phyloP scores from a whole-genome alignment of 2,329 filamentous ascomycete genomes.

The Colletotrichum shisoi region DNA sequence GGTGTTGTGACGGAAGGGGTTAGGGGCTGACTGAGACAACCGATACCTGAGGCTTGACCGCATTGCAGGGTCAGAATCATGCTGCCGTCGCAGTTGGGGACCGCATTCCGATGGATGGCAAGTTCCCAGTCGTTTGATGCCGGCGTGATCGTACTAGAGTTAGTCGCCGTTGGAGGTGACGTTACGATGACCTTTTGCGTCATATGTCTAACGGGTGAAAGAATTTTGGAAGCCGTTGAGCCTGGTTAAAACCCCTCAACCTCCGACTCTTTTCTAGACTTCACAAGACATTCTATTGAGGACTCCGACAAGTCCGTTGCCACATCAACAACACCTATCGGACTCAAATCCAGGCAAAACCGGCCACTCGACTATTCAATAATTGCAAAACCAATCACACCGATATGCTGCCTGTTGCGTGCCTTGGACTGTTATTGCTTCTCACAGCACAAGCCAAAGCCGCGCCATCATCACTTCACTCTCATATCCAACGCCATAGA shows the following conservation, averaged over 20 bases:
- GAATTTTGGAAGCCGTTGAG: slow-evolving; percentile 16
- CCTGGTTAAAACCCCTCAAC: not conserved
- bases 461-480: slow-evolving; percentile 32
- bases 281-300: not conserved
- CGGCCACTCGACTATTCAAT: not conserved
- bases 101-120: slow-evolving; percentile 34
- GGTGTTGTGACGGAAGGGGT: slow-evolving; percentile 29
- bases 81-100: slow-evolving; percentile 1
- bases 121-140: slow-evolving; percentile 17
- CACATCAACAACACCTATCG: not conserved
- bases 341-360: not conserved
- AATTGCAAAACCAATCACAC: not conserved
- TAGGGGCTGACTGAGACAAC: slow-evolving; percentile 30
- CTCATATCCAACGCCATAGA: slow-evolving; percentile 34
- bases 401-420: slow-evolving; percentile 28
- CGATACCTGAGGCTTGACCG: slow-evolving; percentile 16
- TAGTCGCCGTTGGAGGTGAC: slow-evolving; percentile 30
- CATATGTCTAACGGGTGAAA: slow-evolving; percentile 18
- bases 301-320: not conserved
- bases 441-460: slow-evolving; percentile 17
- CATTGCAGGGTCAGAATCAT: slow-evolving; percentile 32
- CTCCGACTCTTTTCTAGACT: not conserved
- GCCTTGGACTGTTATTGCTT: slow-evolving; percentile 29
- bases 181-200: slow-evolving; percentile 20
- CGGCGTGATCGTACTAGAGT: slow-evolving; percentile 8